Evolutionary conservation across 2,329 filamentous ascomycete genomes (phyloP).

Genomic region (Fusarium albidum): DNA sequence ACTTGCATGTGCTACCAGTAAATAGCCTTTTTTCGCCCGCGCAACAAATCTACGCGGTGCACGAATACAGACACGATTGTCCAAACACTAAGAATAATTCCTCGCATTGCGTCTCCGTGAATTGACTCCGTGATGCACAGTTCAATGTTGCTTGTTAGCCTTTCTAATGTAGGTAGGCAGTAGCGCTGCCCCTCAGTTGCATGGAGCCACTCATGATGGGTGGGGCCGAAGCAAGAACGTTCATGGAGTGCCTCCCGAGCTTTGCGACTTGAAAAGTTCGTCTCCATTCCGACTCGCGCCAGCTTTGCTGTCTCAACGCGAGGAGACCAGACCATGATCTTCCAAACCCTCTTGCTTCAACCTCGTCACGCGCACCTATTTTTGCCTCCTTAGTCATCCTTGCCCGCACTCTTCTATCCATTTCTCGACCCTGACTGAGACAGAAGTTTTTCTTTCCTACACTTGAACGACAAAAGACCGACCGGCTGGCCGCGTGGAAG

Average conservation of each 20-base stretch:
- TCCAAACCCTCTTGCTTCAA: slow-evolving; percentile 2
- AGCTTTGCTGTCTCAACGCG: not conserved
- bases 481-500: not conserved
- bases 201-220: slow-evolving; percentile 21
- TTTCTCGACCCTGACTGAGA: not conserved
- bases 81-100: not conserved
- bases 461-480: slow-evolving; percentile 4
- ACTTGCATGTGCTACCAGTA: slow-evolving; percentile 31
- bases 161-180: slow-evolving; percentile 9
- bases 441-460: not conserved
- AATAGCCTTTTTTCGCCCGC: slow-evolving; percentile 30
- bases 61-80: slow-evolving; percentile 32
- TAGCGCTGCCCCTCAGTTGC: slow-evolving; percentile 19
- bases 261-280: slow-evolving; percentile 13
- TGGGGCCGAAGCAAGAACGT: slow-evolving; percentile 13
- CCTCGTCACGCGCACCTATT: slow-evolving; percentile 17
- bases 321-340: slow-evolving; percentile 34
- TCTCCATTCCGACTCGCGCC: not conserved
- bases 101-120: not conserved
- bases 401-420: not conserved
- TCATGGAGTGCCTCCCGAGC: slow-evolving; percentile 20
- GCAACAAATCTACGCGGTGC: slow-evolving; percentile 9
- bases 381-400: slow-evolving; percentile 34
- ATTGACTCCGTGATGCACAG: too few species aligned
- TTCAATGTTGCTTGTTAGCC: too few species aligned